Base-by-base conservation (phyloP, 2,329 filamentous ascomycete species). In the Colletotrichum incanum region DNA sequence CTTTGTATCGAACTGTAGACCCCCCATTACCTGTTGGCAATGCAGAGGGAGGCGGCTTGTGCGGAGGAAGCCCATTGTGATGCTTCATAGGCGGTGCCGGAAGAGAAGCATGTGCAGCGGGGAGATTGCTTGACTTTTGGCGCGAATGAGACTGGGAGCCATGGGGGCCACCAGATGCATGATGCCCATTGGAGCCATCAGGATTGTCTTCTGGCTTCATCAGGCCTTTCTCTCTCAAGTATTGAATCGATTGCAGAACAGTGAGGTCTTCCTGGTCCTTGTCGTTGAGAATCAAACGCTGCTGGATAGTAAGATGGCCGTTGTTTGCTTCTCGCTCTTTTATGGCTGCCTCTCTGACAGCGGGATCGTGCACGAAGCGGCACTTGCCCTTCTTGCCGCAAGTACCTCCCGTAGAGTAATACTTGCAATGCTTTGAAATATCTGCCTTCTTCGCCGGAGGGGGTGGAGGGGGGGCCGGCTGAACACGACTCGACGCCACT, bases 341-440 rank as follows among this genome's bases (percentile, higher is more conserved):
- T 60, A 92, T 84, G 69, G 90, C 90, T 75, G 89, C 89, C 77
- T 91, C 89, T 75, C 91, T 86, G 70, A 91, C 88, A 74, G 88
- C 87, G 23, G 87, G 86, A 78, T 93, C 91, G 80, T 93, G 91
- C 74, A 92, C 89, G 82, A 93, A 93, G 82, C 91, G 91, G 85
- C 91, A 93, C 90, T 92, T 92, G 89, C 90, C 89, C 87, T 92
- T 92, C 86, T 93, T 93, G 64, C 90, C 91, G 82, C 91, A 93
- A 70, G 86, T 91, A 73, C 91, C 91, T 75, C 91, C 91, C 64
- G 90, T 92, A 49, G 90, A 91, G 79, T 89, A 93, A 80, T 93
- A 93, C 82, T 93, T 93, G 88, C 91, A 93, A 77, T 92, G 90
- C 74, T 88, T 90, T 62, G 88, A 86, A 52, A 91, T 86, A 77